Percentiles rank a stretch among this genome's conserved stretches.
phyloP scores from a whole-genome alignment of 2,329 filamentous ascomycete genomes.

The Acrocalymma vagum region DNA sequence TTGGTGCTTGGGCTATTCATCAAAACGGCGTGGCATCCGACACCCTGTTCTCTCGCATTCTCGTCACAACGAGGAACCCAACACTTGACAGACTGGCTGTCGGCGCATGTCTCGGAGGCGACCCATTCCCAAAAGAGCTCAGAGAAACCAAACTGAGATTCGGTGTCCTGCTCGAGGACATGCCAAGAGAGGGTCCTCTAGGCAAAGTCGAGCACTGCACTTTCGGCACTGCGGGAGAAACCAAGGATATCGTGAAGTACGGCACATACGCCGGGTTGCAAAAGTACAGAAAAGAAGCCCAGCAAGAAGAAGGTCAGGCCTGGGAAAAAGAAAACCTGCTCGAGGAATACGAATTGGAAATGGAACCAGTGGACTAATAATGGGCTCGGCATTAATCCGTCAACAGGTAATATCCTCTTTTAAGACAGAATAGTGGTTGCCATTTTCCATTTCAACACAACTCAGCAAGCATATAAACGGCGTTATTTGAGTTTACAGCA shows the following conservation, averaged over 20 bases:
- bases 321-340: slow-evolving; percentile 23
- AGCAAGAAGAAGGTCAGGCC: slow-evolving; percentile 10
- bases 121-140: slow-evolving; percentile 51
- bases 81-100: slow-evolving; percentile 50
- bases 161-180: slow-evolving; percentile 48
- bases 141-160: slow-evolving; percentile 48
- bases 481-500: no score
- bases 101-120: slow-evolving; percentile 49
- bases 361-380: no score
- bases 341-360: slow-evolving; percentile 4
- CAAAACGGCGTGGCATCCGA: slow-evolving; percentile 48
- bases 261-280: slow-evolving; percentile 47
- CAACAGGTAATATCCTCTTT: no score
- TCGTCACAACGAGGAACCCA: slow-evolving; percentile 48
- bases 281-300: slow-evolving; percentile 20
- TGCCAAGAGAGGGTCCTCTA: slow-evolving; percentile 37
- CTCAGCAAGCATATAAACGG: no score
- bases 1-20: slow-evolving; percentile 43
- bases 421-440: no score
- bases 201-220: slow-evolving; percentile 48
- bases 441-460: no score
- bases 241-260: slow-evolving; percentile 47
- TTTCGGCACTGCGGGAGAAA: slow-evolving; percentile 48
- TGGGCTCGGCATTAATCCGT: no score
- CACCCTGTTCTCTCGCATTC: slow-evolving; percentile 45